Percentiles rank a stretch among this genome's conserved stretches.
phyloP scores from a whole-genome alignment of 2,329 filamentous ascomycete genomes.

The Claviceps paspali region DNA sequence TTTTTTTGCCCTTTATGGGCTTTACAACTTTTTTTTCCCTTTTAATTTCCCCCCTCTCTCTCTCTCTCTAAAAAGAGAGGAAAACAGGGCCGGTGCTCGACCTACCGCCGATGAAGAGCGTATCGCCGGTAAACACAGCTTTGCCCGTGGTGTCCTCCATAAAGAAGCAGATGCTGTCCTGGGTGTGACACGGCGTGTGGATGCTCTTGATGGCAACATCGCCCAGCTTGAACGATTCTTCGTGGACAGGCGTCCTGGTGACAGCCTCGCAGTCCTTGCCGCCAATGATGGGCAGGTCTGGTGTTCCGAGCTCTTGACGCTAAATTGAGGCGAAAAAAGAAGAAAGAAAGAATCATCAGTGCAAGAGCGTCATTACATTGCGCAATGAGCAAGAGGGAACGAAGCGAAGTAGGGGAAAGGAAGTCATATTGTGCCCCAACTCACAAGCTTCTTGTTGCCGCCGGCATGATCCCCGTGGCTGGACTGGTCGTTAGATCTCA shows the following conservation, averaged over 20 bases:
- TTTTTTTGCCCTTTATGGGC: not conserved
- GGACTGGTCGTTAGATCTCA: conserved; percentile 3
- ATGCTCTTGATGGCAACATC: conserved; percentile 69
- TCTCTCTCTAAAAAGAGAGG: no score
- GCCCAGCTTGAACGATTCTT: conserved; percentile 68
- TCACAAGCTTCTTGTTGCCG: conserved; percentile 64
- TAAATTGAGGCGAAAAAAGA: no score
- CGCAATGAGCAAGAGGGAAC: not conserved
- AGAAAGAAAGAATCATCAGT: no score
- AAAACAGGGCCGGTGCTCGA: no score
- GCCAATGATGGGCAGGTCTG: conserved; percentile 63
- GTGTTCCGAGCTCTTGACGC: conserved; percentile 32
- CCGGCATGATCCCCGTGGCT: conserved; percentile 93
- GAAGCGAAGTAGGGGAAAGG: not conserved
- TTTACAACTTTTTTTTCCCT: not conserved
- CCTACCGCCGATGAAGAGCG: conserved; percentile 78
- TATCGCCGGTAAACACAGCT: conserved; percentile 91
- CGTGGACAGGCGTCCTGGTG: conserved; percentile 59
- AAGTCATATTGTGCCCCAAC: not conserved
- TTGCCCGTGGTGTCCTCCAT: conserved; percentile 63
- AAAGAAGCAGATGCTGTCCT: conserved; percentile 94
- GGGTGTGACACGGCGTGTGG: conserved; percentile 96
- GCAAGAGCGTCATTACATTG: no score
- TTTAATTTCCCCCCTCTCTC: no score
- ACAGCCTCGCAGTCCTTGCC: conserved; percentile 76